Evolutionary conservation across 1,139 yeast species (phyloP), one percentile per base, ranked within the genome.

Genomic region (Saccharomyces hybrid): DNA sequence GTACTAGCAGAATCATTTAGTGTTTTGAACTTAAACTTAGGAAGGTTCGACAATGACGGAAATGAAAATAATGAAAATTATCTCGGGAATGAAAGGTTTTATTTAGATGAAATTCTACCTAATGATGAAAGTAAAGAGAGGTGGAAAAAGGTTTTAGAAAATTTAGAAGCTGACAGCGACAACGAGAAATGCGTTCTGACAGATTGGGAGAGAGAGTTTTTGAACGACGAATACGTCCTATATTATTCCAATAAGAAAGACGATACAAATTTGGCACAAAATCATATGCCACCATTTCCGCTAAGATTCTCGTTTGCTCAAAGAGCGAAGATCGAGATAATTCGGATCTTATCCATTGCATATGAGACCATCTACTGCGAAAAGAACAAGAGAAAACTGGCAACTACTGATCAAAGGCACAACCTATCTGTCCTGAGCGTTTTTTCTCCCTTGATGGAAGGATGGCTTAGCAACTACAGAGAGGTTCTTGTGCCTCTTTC

Each of bases 291-390:
- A n/a, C 62, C 64, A 8, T 58, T 54, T 34, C 64, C 65, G 19
- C 60, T 78, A 47, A 72, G 71, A 49, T 87, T 88, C 61, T 79
- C 89, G 0, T 69, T 71, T n/a, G 73, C 76, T 23, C 96, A 89
- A 65, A 79, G 80, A 64, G 97, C 96, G 1, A 86, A 86, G 60
- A 76, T 90, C 46, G 96, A 88, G 63, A 72, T 90, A 49, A 71
- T 89, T 47, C 88, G 87, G 67, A 86, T 90, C 57, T 82, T 87
- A 75, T 81, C 93, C 0, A 74, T 90, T 52, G 95, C 95, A 32
- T 90, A 88, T 68, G 95, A 89, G 64, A 83, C 93, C 1, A 74
- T 91, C 25, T 90, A 90, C 68, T 86, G 84, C 28, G 79, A 78
- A 56, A 80, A 80, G 60, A 82, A 85, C 1, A 83, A 79, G 60